Evolutionary conservation across 2,329 filamentous ascomycete genomes (phyloP), one percentile per base, ranked within the genome.

Genomic region (Sarocladium kiliense): DNA sequence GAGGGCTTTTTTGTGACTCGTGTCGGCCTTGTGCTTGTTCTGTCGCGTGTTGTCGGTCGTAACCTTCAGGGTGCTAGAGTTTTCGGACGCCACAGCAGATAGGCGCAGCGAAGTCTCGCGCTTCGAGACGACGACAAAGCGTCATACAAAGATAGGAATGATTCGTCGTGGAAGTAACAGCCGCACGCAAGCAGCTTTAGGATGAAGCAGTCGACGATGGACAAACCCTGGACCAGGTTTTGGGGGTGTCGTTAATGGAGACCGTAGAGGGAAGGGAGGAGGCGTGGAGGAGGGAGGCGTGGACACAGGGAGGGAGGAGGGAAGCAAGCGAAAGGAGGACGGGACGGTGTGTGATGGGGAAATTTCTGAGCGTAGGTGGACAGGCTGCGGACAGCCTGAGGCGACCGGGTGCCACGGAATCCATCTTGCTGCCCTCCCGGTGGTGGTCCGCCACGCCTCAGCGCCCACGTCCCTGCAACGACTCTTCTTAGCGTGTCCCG

Each of bases 241-340:
- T 54, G 57, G 57, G 57, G 54, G 57, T 59, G 57, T 59, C 55
- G 53, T 55, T 59, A 58, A 56, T 57, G 57, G 55, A 53, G 47
- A 36, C 47, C 47, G 19, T 53, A 57, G 55, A 57, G 53, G 54
- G 57, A 45, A 53, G 55, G 57, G 57, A 56, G 42, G 54, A 41
- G 39, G 41, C 45, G 56, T 47, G 55, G 53, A 37, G 42, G 57
- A 39, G 60, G 59, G 61, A 62, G 61, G 62, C 61, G 62, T 63
- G 61, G 58, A 62, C 58, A 58, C 57, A 63, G 59, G 58, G 61
- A 61, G 58, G 42, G 21, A 32, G 19, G n/a, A 16, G 56, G 56
- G 55, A 56, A 55, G 59, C 58, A 62, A 53, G 47, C 44, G 59
- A 58, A 61, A 56, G 57, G 56, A 56, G 59, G 56, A 56, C 57